Conservation (phyloP, 441 rosid species). For the Eutrema salsugineum region DNA sequence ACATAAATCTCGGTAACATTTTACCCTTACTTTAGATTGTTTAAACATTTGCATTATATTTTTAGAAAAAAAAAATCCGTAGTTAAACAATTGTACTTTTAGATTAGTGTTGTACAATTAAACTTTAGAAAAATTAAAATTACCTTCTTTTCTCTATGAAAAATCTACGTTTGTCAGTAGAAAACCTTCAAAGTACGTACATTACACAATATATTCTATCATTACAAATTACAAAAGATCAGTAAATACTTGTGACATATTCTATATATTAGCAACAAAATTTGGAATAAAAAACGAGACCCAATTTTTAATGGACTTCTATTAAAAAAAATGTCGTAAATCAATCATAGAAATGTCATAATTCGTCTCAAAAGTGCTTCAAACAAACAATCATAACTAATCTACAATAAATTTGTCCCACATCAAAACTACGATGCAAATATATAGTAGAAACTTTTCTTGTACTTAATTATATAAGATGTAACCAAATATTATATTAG, state of each 20-base stretch:
- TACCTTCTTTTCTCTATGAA: too few species aligned
- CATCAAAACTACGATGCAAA: too few species aligned
- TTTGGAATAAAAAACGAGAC: not conserved
- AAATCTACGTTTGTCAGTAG: too few species aligned
- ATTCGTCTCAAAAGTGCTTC: not conserved
- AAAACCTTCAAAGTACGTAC: too few species aligned
- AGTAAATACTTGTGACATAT: not conserved
- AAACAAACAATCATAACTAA: too few species aligned
- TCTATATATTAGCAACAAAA: not conserved
- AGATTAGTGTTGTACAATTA: not conserved
- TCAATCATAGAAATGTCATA: not conserved
- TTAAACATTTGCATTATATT: not conserved
- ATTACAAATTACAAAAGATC: too few species aligned
- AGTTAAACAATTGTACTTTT: too few species aligned
- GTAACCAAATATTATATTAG: not conserved
- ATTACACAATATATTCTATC: too few species aligned
- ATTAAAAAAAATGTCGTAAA: not conserved
- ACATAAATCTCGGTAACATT: conserved; percentile 11
- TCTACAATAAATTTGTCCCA: too few species aligned
- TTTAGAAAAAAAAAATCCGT: not conserved
- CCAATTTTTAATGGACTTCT: not conserved
- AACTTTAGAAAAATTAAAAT: too few species aligned
- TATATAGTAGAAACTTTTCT: too few species aligned
- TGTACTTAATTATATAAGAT: not conserved
- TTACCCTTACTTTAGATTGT: not conserved